Conservation (phyloP, 345 rosid genomes). For the Noccaea caerulescens region DNA sequence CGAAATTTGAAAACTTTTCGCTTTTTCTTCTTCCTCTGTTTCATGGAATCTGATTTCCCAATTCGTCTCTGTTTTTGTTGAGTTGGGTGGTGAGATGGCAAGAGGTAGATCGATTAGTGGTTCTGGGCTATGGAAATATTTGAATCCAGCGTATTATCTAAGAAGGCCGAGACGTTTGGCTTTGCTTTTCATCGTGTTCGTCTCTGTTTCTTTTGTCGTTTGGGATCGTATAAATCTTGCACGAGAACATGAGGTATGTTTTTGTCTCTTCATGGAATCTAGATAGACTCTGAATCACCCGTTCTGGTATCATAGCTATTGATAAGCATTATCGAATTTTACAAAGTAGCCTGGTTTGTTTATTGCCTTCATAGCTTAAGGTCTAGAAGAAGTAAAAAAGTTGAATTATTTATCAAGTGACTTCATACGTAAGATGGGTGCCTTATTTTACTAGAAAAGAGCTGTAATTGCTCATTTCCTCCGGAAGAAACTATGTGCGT, state of each 20-base stretch:
- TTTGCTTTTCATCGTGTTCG: slow-evolving; percentile 68
- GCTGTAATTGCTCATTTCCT: background rate
- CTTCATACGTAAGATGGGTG: background rate
- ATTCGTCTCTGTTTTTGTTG: slow-evolving; percentile 35
- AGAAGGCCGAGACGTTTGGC: slow-evolving; percentile 78
- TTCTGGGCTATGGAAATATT: slow-evolving; percentile 54
- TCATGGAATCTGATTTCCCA: slow-evolving; percentile 38
- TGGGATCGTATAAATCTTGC: slow-evolving; percentile 94
- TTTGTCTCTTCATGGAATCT: slow-evolving; percentile 8
- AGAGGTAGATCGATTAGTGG: slow-evolving; percentile 44
- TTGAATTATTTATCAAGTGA: background rate
- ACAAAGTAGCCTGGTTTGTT: background rate
- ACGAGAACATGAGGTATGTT: slow-evolving; percentile 68
- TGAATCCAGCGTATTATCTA: slow-evolving; percentile 73
- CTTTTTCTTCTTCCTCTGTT: slow-evolving; percentile 24
- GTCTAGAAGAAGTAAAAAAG: slow-evolving; percentile 18
- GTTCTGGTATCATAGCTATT: slow-evolving; percentile 1
- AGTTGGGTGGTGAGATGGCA: slow-evolving; percentile 37
- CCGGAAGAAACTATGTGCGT: background rate
- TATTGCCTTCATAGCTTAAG: slow-evolving; percentile 4
- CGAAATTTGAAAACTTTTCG: slow-evolving; percentile 26
- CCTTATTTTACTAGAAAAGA: background rate
- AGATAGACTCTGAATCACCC: background rate
- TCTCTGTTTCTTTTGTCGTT: slow-evolving; percentile 57
- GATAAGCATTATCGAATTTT: background rate